Percentiles rank a stretch among this genome's conserved stretches.
These are phyloP conservation scores for Fraxinus latifolia DNA, from an alignment of 305 asterid genomes.

Conservation along the genomic window DNA sequence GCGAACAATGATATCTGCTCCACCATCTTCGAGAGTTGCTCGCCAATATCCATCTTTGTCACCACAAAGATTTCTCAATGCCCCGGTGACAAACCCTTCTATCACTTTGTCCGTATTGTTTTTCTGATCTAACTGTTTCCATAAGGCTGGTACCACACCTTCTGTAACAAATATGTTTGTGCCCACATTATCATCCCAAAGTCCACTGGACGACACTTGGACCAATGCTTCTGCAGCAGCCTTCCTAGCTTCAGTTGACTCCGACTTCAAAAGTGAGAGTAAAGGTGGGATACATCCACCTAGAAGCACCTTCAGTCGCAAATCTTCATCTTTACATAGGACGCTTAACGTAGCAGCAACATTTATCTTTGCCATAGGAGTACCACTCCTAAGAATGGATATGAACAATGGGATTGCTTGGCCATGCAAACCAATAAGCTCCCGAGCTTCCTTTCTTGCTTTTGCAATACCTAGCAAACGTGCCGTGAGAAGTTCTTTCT, in stretches of 20 bases:
- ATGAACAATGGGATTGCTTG: conserved; percentile 87
- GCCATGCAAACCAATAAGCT: conserved; percentile 74
- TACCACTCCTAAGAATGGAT: conserved; percentile 72
- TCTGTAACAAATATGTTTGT: conserved; percentile 77
- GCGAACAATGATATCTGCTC: conserved; percentile 63
- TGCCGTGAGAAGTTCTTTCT: conserved; percentile 79
- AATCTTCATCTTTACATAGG: conserved; percentile 72
- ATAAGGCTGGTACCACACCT: conserved; percentile 73
- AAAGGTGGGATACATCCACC: conserved; percentile 95
- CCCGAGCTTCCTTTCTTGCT: conserved; percentile 76
- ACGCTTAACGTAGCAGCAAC: conserved; percentile 68
- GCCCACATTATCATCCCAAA: conserved; percentile 77
- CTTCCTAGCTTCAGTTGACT: conserved; percentile 64
- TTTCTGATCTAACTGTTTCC: conserved; percentile 63
- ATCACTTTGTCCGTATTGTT: conserved; percentile 64
- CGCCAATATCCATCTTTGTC: conserved; percentile 76
- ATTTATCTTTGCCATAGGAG: conserved; percentile 59
- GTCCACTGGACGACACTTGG: conserved; percentile 66
- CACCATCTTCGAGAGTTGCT: conserved; percentile 72
- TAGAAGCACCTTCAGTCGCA: conserved; percentile 74
- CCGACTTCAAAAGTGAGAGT: conserved; percentile 70
- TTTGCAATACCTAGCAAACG: conserved; percentile 75
- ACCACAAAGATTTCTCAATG: conserved; percentile 86
- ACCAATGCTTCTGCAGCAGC: conserved; percentile 83
- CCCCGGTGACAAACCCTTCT: conserved; percentile 70